phyloP scores from a whole-genome alignment of 495 filamentous ascomycete species.

The Xylaria telfairii region DNA sequence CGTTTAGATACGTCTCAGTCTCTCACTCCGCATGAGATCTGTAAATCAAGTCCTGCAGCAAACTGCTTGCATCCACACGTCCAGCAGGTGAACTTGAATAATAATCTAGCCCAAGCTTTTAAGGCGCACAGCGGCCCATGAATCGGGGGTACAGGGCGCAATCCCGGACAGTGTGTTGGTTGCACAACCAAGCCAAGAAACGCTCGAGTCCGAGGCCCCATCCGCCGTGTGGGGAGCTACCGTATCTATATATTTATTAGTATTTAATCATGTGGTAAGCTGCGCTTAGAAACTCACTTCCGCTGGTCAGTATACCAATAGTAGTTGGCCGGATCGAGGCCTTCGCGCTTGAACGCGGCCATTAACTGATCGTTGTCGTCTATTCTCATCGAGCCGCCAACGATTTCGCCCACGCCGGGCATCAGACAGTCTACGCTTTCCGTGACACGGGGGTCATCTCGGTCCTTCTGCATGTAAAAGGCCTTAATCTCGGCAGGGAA shows the following conservation, averaged over 20 bases:
- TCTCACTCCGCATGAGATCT: neutral
- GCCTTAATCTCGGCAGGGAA: constrained; percentile 98
- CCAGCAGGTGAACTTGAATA: neutral
- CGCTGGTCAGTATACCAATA: constrained; percentile 99
- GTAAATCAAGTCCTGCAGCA: neutral
- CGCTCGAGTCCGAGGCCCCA: constrained; percentile 96
- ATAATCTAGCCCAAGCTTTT: constrained; percentile 29
- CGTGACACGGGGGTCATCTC: constrained; percentile 81
- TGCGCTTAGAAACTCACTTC: constrained; percentile 69
- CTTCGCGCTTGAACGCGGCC: constrained; percentile 84
- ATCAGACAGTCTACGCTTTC: constrained; percentile 96
- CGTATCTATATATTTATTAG: constrained; percentile 69
- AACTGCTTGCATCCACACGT: neutral
- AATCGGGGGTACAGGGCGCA: constrained; percentile 92
- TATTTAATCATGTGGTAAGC: constrained; percentile 9
- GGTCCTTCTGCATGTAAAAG: constrained; percentile 98
- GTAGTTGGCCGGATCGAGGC: constrained; percentile 84
- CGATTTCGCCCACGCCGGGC: constrained; percentile 96
- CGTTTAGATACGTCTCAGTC: neutral
- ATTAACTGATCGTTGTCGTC: constrained; percentile 91
- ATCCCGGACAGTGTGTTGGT: constrained; percentile 88
- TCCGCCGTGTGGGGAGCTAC: constrained; percentile 90
- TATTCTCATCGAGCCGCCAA: constrained; percentile 97
- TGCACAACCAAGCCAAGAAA: constrained; percentile 95
- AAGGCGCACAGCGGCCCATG: constrained; percentile 93